phyloP scores from a whole-genome alignment of 176 grass and related monocot species.

The Ampelocalamus luodianensis region DNA sequence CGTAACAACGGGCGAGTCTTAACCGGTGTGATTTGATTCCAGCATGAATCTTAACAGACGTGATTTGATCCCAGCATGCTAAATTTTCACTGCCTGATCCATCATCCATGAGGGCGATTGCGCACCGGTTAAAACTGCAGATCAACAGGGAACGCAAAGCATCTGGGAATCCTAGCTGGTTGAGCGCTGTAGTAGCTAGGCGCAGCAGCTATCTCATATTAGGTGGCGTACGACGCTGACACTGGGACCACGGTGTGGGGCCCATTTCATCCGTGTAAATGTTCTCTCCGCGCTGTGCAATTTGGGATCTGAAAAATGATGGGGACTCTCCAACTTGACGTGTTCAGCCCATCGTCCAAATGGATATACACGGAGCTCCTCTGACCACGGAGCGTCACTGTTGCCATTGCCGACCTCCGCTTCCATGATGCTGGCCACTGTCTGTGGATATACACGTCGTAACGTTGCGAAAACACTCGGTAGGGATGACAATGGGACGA shows the following conservation, averaged over 20 bases:
- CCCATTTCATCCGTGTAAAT: not conserved
- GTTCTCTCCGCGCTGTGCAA: not conserved
- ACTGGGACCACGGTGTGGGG: not conserved
- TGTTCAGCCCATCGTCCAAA: not conserved
- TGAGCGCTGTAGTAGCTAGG: not conserved
- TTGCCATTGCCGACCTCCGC: not conserved
- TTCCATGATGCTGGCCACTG: not conserved
- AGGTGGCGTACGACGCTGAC: not conserved
- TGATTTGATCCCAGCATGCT: not conserved
- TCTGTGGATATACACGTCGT: not conserved
- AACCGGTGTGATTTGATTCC: not conserved
- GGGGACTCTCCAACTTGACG: not conserved
- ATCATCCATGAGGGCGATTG: not conserved
- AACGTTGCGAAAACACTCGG: not conserved
- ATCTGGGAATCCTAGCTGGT: no score
- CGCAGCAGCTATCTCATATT: not conserved
- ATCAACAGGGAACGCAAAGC: no score
- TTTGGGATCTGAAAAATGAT: not conserved
- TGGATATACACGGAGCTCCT: not conserved
- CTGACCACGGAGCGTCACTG: not conserved
- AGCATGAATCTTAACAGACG: no score
- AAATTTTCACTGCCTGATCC: not conserved
- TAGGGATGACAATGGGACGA: not conserved
- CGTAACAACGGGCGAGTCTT: no score
- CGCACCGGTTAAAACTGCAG: no score